Percentiles rank a stretch among this genome's conserved stretches.
Conservation (phyloP, 495 filamentous ascomycete genomes). For the Staphylotrichum longicolle region DNA sequence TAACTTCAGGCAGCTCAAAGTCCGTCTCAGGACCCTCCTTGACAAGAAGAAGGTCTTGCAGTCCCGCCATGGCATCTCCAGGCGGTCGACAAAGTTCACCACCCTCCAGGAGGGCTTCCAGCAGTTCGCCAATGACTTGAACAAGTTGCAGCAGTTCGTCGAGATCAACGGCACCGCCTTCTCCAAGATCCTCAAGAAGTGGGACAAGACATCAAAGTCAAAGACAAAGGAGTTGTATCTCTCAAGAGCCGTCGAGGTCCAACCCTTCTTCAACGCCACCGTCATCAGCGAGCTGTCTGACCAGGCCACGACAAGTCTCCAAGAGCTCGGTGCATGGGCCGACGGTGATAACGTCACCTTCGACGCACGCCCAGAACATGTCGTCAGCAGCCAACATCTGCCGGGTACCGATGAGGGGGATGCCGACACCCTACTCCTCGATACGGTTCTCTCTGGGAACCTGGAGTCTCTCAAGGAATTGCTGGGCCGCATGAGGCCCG, state of each 20-base stretch:
- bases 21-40: conserved; percentile 83
- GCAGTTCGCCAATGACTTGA: conserved; percentile 91
- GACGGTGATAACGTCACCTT: conserved; percentile 89
- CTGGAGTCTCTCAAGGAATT: conserved; percentile 52
- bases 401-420: conserved; percentile 77
- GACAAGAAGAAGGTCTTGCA: conserved; percentile 92
- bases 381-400: conserved; percentile 59
- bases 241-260: conserved; percentile 91
- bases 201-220: conserved; percentile 99
- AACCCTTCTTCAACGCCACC: conserved; percentile 95
- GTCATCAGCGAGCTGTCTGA: conserved; percentile 96
- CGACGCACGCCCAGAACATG: conserved; percentile 63
- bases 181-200: conserved; percentile 99
- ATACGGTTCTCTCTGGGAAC: conserved; percentile 78
- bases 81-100: conserved; percentile 85
- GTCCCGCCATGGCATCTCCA: conserved; percentile 70
- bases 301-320: conserved; percentile 85
- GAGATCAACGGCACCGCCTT: conserved; percentile 96
- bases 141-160: conserved; percentile 97
- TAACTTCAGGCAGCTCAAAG: conserved; percentile 66
- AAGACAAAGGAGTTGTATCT: conserved; percentile 97
- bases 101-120: conserved; percentile 94
- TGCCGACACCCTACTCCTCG: conserved; percentile 81
- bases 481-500: conserved; percentile 48
- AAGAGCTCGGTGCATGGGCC: conserved; percentile 93